phyloP scores from a whole-genome alignment of 2,329 filamentous ascomycete species.

The Aurifilum marmelostoma region DNA sequence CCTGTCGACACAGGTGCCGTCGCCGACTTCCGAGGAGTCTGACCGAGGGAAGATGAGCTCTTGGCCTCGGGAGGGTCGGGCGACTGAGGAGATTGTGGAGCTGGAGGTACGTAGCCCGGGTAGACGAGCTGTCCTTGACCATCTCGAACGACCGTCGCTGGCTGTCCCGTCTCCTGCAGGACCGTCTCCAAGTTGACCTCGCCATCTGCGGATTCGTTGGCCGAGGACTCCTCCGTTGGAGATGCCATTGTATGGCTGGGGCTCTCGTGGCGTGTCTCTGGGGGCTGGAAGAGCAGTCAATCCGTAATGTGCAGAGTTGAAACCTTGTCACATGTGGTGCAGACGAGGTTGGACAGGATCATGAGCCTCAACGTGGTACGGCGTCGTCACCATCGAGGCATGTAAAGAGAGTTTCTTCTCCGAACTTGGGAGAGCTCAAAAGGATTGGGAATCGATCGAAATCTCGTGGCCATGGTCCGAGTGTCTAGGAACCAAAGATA shows the following conservation, averaged over 20 bases:
- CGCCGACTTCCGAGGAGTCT: conserved; percentile 22
- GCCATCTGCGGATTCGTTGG: conserved; percentile 12
- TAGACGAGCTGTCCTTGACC: conserved; percentile 38
- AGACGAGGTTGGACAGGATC: not conserved
- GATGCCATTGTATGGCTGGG: not conserved
- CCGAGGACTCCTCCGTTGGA: conserved; percentile 11
- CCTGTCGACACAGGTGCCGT: conserved; percentile 24
- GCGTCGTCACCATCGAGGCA: not conserved
- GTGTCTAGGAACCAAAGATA: not conserved
- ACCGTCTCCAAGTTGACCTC: conserved; percentile 37
- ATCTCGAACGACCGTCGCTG: conserved; percentile 39
- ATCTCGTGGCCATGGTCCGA: not conserved
- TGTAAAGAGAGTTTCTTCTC: not conserved
- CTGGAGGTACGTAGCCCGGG: conserved; percentile 40
- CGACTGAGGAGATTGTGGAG: conserved; percentile 31
- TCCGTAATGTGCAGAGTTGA: not conserved
- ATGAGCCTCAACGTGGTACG: not conserved
- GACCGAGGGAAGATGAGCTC: not conserved
- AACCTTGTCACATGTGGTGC: not conserved
- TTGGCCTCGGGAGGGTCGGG: not conserved
- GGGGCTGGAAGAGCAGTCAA: not conserved
- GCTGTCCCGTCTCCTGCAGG: conserved; percentile 33
- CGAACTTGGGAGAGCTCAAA: not conserved
- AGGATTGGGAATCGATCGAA: not conserved
- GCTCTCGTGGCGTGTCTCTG: not conserved